Evolutionary conservation across 2,329 filamentous ascomycete genomes (phyloP).

Genomic region (Apiospora malaysiana): DNA sequence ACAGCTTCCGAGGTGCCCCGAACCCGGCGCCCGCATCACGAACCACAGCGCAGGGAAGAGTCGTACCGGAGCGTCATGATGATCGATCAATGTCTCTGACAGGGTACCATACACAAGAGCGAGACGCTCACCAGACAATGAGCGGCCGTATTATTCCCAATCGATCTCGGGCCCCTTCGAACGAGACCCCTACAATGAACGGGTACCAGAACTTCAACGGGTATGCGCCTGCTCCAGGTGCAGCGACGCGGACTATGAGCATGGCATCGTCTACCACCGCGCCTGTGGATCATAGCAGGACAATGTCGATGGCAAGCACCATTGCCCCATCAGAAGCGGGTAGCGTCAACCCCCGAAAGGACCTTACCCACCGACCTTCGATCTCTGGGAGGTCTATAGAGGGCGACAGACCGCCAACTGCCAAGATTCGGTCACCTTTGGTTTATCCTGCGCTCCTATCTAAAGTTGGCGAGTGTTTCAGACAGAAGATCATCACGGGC

Average conservation of each 20-base stretch:
- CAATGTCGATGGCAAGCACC: constrained; percentile 94
- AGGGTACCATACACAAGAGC: constrained; percentile 75
- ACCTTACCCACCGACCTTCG: constrained; percentile 60
- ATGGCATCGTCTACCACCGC: constrained; percentile 63
- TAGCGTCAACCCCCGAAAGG: constrained; percentile 60
- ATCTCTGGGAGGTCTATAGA: constrained; percentile 60
- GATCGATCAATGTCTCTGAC: constrained; percentile 97
- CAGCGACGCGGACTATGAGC: constrained; percentile 64
- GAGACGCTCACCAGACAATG: constrained; percentile 87
- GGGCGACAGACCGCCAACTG: constrained; percentile 62
- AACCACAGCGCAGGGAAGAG: constrained; percentile 88
- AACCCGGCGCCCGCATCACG: constrained; percentile 66
- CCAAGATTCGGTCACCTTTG: constrained; percentile 75
- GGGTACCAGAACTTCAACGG: constrained; percentile 44
- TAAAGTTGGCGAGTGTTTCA: constrained; percentile 90
- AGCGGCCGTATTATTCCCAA: constrained; percentile 90
- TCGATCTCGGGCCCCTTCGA: constrained; percentile 55
- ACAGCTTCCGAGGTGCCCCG: constrained; percentile 78
- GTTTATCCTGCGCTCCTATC: constrained; percentile 95
- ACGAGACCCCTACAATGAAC: constrained; percentile 45
- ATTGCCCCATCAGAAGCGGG: constrained; percentile 70
- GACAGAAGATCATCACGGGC: constrained; percentile 82
- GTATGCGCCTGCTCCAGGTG: constrained; percentile 55
- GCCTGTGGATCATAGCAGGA: constrained; percentile 59
- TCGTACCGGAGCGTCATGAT: constrained; percentile 89